Percentiles rank a stretch among this genome's conserved stretches.
phyloP scores from a whole-genome alignment of 2,329 filamentous ascomycete genomes.

The Aspergillus brasiliensis region DNA sequence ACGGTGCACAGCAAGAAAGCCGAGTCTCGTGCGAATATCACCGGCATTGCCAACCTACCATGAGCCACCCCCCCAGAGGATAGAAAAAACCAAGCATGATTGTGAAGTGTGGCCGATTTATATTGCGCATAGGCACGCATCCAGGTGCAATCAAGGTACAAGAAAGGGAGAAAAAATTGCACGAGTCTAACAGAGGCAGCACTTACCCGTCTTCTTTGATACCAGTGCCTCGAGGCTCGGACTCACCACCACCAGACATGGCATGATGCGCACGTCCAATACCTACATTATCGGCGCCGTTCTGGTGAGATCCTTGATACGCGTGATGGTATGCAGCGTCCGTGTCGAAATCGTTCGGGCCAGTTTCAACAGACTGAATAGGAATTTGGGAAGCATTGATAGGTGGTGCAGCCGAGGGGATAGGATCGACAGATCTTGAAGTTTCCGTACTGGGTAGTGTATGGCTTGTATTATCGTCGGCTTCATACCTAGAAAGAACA shows the following conservation, averaged over 20 bases:
- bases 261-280: constrained; percentile 23
- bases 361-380: constrained; percentile 34
- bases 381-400: constrained; percentile 35
- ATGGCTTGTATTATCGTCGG: constrained; percentile 58
- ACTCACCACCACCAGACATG: constrained; percentile 28
- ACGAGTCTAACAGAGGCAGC: constrained; percentile 1
- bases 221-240: constrained; percentile 43
- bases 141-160: background rate
- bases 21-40: constrained; percentile 4
- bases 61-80: background rate
- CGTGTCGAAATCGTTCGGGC: constrained; percentile 31
- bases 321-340: constrained; percentile 26
- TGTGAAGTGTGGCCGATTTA: background rate
- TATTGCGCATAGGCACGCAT: background rate
- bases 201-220: constrained; percentile 95
- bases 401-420: constrained; percentile 32
- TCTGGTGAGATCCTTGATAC: constrained; percentile 29
- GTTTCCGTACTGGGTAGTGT: constrained; percentile 35
- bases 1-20: constrained; percentile 4
- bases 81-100: background rate
- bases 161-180: constrained; percentile 21
- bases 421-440: constrained; percentile 40
- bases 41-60: constrained; percentile 15
- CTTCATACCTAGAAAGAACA: constrained; percentile 61
- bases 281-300: constrained; percentile 30